A percentile compares a stretch with the other conserved stretches of the same genome.
Conservation (phyloP, 768 basidiomycete species). For the Russula earlei region DNA sequence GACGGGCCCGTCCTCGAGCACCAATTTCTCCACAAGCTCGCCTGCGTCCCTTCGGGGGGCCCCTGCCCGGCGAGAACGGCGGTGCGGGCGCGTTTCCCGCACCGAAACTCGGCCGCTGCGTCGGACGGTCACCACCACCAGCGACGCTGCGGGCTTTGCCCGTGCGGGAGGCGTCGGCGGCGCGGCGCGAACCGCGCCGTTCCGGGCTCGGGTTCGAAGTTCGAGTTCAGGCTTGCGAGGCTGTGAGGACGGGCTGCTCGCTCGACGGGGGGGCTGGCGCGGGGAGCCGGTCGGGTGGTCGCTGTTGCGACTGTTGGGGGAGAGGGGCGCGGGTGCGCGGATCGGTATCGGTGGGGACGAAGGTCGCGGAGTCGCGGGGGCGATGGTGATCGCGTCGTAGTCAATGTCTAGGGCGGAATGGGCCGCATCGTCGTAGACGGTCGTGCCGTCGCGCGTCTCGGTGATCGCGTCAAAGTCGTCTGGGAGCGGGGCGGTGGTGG, state of each 20-base stretch:
- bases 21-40: constrained; percentile 27
- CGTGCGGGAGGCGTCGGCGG: background rate
- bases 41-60: constrained; percentile 20
- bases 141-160: constrained; percentile 18
- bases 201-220: background rate
- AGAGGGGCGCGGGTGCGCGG: background rate
- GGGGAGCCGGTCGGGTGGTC: background rate
- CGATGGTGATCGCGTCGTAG: constrained; percentile 17
- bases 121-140: background rate
- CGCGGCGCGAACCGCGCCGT: background rate
- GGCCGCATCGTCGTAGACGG: constrained; percentile 10
- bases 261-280: background rate
- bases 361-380: background rate
- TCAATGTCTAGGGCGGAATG: constrained; percentile 17
- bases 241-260: constrained; percentile 16
- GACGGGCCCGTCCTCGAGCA: constrained; percentile 29
- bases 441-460: constrained; percentile 16
- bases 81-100: background rate
- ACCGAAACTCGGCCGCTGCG: constrained; percentile 4
- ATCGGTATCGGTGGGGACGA: background rate
- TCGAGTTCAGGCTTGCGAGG: background rate
- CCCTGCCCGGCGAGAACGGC: background rate
- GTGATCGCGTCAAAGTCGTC: constrained; percentile 36
- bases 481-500: constrained; percentile 31
- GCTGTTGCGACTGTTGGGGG: background rate